Percentiles rank a stretch among this genome's conserved stretches.
These are phyloP conservation scores for Apiospora pterosperma DNA, from an alignment of 2,329 filamentous ascomycete species.

Conservation along the genomic window DNA sequence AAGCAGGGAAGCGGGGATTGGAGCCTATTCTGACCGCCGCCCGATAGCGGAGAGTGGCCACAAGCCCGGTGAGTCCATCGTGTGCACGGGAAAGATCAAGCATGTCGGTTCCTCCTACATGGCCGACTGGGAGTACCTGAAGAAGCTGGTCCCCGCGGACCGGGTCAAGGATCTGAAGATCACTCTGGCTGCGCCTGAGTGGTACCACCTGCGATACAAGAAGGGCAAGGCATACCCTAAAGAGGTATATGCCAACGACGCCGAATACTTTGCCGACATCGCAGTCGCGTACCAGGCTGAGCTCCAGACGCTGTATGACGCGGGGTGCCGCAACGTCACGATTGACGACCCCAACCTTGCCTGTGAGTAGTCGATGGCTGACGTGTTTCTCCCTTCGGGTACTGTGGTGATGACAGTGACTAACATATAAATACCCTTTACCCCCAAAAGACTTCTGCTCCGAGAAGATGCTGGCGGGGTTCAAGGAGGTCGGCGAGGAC, in stretches of 20 bases:
- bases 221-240: conserved; percentile 54
- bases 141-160: conserved; percentile 50
- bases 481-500: conserved; percentile 66
- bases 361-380: conserved; percentile 46
- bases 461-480: conserved; percentile 69
- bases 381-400: neutral
- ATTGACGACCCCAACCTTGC: conserved; percentile 66
- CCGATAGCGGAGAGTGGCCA: conserved; percentile 38
- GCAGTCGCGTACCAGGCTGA: conserved; percentile 58
- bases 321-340: conserved; percentile 61
- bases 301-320: conserved; percentile 58
- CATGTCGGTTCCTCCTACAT: conserved; percentile 41
- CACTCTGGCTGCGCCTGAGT: conserved; percentile 50
- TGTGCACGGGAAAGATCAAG: conserved; percentile 44
- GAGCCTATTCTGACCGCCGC: neutral
- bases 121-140: conserved; percentile 38
- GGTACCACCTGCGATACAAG: conserved; percentile 55
- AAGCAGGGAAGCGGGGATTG: no score
- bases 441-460: conserved; percentile 71
- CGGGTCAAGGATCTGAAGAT: conserved; percentile 56
- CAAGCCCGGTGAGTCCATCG: conserved; percentile 42
- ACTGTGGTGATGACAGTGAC: neutral
- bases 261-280: conserved; percentile 63
- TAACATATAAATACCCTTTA: neutral
- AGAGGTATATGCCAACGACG: conserved; percentile 53